Evolutionary conservation across 768 basidiomycete genomes (phyloP).

Genomic region (Pleurotus tuber-regium): DNA sequence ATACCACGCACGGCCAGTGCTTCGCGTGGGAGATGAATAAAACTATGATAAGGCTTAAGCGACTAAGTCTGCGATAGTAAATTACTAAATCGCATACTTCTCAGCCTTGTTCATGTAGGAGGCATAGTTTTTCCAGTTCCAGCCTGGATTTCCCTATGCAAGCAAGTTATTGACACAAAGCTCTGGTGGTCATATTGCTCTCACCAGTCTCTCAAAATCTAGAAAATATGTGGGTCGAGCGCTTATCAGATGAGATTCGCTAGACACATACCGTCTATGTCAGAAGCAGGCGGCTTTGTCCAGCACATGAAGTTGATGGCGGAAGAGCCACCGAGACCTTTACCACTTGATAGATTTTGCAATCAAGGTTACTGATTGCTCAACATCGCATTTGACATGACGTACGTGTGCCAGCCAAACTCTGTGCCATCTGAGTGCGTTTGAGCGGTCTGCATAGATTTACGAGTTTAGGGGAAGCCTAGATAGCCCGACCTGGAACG

Average conservation of each 20-base stretch:
- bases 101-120: constrained; percentile 12
- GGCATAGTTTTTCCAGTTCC: constrained; percentile 11
- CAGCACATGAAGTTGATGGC: constrained; percentile 19
- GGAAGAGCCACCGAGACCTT: constrained; percentile 21
- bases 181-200: background rate
- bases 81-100: background rate
- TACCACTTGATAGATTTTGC: constrained; percentile 10
- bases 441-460: constrained; percentile 13
- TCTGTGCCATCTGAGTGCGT: constrained; percentile 5
- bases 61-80: too few species aligned
- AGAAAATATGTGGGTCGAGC: background rate
- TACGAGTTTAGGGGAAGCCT: too few species aligned
- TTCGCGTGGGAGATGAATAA: background rate
- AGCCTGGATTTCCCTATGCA: constrained; percentile 9
- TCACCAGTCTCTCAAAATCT: constrained; percentile 16
- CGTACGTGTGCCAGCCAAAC: constrained; percentile 14
- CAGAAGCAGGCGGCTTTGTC: constrained; percentile 13
- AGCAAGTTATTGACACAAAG: background rate
- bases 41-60: background rate
- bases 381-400: background rate
- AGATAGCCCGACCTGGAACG: constrained; percentile 6
- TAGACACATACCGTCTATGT: constrained; percentile 15
- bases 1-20: background rate
- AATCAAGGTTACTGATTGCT: background rate
- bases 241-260: background rate